phyloP scores from a whole-genome alignment of 2,329 filamentous ascomycete species.

The Cladosporium sp. region DNA sequence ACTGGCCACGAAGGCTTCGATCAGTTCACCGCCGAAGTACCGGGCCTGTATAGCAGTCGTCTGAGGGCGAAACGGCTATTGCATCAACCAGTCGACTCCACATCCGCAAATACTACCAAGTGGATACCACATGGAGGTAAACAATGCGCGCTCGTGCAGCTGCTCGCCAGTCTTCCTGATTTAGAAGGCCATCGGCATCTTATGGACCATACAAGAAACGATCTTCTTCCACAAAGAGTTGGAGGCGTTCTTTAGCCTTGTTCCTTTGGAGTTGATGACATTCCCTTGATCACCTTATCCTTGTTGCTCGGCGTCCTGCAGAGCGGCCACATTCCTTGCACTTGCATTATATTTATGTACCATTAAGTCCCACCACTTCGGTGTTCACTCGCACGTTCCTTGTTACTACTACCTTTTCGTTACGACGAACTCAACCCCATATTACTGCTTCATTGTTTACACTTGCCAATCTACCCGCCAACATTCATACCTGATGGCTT shows the following conservation, averaged over 20 bases:
- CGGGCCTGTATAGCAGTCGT: background rate
- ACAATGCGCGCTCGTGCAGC: conserved; percentile 7
- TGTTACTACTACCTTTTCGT: background rate
- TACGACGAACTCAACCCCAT: background rate
- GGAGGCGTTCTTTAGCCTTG: conserved; percentile 8
- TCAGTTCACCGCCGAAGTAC: background rate
- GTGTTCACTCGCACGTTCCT: background rate
- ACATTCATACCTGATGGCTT: conserved; percentile 22
- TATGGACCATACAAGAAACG: conserved; percentile 12
- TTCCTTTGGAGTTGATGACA: background rate
- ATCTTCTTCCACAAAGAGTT: background rate
- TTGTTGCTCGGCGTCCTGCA: conserved; percentile 7
- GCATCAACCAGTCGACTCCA: conserved; percentile 5
- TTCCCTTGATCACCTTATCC: conserved; percentile 10
- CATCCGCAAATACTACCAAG: conserved; percentile 16
- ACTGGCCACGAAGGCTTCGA: background rate
- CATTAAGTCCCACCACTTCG: background rate
- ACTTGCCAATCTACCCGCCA: background rate
- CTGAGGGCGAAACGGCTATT: conserved; percentile 11
- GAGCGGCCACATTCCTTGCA: conserved; percentile 5
- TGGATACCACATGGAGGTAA: conserved; percentile 5
- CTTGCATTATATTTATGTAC: conserved; percentile 4
- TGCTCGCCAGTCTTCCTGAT: conserved; percentile 9
- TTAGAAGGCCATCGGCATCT: conserved; percentile 8
- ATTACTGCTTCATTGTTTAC: background rate